Base-by-base conservation (phyloP, 1,139 yeast species). In the Yamadazyma spencermartinsiae region DNA sequence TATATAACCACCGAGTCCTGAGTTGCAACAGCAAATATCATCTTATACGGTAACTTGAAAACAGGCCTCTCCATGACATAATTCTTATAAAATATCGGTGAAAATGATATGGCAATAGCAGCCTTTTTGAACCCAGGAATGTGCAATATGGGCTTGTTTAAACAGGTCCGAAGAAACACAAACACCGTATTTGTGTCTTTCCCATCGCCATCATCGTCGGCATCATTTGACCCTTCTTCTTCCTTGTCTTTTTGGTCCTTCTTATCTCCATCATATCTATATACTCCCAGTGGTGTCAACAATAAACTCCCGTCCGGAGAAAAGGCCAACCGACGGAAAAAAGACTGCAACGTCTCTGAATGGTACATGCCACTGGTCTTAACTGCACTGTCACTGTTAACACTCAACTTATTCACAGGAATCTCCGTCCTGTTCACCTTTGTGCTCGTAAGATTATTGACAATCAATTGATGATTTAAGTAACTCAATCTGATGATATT, bases 1-100 rank as follows among this genome's bases (percentile, higher is more conserved):
- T 88, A 94, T 2, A 94, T 65, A 10, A 85, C 57, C 9, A 92
- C 82, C n/a, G 92, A 75, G 54, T 88, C 96, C 42, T 87, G 89
- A 0, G 97, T 90, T 0, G 97, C 98, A 20, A 94, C 84, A 0
- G 98, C 98, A 65, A 86, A 90, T 0, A 90, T 64, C 79, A 92
- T 77, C 42, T 87, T 76, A 54, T 92, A 89, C 0, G 86, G 84
- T 30, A 88, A 62, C 4, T 68, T 62, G 47, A 84, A 76, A 11
- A 58, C 56, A 3, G 47, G 38, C 2, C 12, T 13, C 11, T 28
- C 37, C 11, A 15, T 24, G 3, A 26, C 37, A 11, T 15, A 5
- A 4, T 36, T 51, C 38, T 70, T 57, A 58, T 84, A 90, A 31
- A 72, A 56, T 1, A 74, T 61, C 0, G 96, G 96, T 27, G 82